These are phyloP conservation scores for Thyridium curvatum DNA, from an alignment of 2,329 filamentous ascomycete genomes.

Conservation along the genomic window DNA sequence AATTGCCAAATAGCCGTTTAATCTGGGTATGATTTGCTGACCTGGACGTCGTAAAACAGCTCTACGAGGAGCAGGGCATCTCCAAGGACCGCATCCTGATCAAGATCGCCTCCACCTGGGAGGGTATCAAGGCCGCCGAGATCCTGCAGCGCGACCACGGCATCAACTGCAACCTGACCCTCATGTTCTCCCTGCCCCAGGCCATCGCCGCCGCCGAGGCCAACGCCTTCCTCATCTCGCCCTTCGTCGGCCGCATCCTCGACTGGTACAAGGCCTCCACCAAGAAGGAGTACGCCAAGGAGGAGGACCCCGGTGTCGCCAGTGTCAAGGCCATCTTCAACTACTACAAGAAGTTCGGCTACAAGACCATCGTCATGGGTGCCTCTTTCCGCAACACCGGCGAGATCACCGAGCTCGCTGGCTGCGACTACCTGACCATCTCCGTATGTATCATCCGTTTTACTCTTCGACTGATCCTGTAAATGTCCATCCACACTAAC, in stretches of 20 bases:
- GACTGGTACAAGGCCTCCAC: slow-evolving; percentile 98
- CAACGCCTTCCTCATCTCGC: slow-evolving; percentile 93
- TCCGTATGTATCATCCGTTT: slow-evolving; percentile 62
- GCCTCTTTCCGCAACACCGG: slow-evolving; percentile 94
- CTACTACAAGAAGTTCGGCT: slow-evolving; percentile 99
- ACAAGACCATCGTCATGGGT: slow-evolving; percentile 99
- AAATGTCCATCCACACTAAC: neutral
- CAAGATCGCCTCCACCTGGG: slow-evolving; percentile 99
- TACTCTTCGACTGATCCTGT: slow-evolving; percentile 1
- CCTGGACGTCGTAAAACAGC: slow-evolving; percentile 42
- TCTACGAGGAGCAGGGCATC: slow-evolving; percentile 90
- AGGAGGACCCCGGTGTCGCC: slow-evolving; percentile 94
- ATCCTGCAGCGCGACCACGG: slow-evolving; percentile 93
- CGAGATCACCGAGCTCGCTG: slow-evolving; percentile 96
- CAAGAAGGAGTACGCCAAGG: slow-evolving; percentile 86
- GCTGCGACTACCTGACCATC: slow-evolving; percentile 98
- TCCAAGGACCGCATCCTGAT: slow-evolving; percentile 92
- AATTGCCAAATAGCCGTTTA: no score
- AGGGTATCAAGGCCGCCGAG: slow-evolving; percentile 98
- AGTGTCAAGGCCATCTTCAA: slow-evolving; percentile 94
- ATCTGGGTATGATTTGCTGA: slow-evolving; percentile 3
- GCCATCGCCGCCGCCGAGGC: slow-evolving; percentile 96
- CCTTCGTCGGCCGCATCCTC: slow-evolving; percentile 97
- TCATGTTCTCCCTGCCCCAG: slow-evolving; percentile 95
- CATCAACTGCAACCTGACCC: slow-evolving; percentile 97